A percentile compares a stretch with the other conserved stretches of the same genome.
Evolutionary conservation across 768 basidiomycete genomes (phyloP).

Genomic region (Leccinum longicurvipes): DNA sequence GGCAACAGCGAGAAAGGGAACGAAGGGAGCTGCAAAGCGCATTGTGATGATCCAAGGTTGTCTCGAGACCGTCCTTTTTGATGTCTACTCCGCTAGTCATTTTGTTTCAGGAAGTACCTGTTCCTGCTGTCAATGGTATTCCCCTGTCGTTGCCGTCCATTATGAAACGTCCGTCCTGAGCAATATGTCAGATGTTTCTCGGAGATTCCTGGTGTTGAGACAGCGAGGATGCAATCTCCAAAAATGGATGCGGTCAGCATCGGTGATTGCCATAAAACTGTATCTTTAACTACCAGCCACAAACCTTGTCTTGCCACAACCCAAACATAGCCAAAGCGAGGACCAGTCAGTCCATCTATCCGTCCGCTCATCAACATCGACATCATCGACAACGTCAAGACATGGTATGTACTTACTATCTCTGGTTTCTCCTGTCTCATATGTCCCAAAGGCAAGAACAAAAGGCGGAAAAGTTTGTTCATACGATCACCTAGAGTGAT

Average conservation of each 20-base stretch:
- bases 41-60: slow-evolving; percentile 3
- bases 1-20: slow-evolving; percentile 12
- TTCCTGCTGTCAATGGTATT: not conserved
- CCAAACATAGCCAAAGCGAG: slow-evolving; percentile 37
- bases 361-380: slow-evolving; percentile 52
- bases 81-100: not conserved
- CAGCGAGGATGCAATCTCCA: no score
- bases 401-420: slow-evolving; percentile 49
- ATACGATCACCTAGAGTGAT: slow-evolving; percentile 22
- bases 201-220: no score
- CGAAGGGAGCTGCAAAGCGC: slow-evolving; percentile 14
- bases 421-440: slow-evolving; percentile 12
- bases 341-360: slow-evolving; percentile 15
- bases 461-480: slow-evolving; percentile 29
- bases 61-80: not conserved
- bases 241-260: not conserved
- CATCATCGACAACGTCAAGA: slow-evolving; percentile 61
- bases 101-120: not conserved
- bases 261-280: slow-evolving; percentile 39
- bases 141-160: not conserved
- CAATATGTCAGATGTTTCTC: no score
- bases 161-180: not conserved
- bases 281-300: slow-evolving; percentile 46
- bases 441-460: slow-evolving; percentile 38
- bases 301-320: slow-evolving; percentile 51